Evolutionary conservation across 2,329 filamentous ascomycete genomes (phyloP), one percentile per base, ranked within the genome.

Genomic region (Fusarium clavum): DNA sequence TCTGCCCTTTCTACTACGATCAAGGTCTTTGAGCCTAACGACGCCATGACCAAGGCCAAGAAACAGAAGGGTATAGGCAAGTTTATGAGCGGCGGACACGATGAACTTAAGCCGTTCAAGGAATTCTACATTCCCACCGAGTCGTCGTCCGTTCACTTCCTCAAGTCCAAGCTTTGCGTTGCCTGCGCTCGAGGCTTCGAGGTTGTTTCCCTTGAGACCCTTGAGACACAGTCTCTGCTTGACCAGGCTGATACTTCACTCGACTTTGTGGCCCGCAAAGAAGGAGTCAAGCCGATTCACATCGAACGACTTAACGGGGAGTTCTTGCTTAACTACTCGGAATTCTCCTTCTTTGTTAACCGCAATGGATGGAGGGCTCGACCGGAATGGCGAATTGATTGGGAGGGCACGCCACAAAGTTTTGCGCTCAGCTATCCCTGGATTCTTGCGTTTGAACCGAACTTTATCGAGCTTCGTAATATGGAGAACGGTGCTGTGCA

Each of bases 341-440:
- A 99, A 79, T 99, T 98, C 81, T 97, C 94, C 14, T 99, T 99
- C 88, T 99, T 98, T 77, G 96, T 99, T 78, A 98, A 99, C 81
- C 90, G 96, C 76, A 98, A 99, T 79, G 96, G 96, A 40, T 99
- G 96, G 96, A 90, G 96, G 69, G 95, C 95, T 57, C 88, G 94
- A 76, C 94, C 94, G 8, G 96, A 99, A 80, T 99, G 96, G 96
- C 91, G 92, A 75, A 97, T 99, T 77, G 92, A 95, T 70, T 99
- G 96, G 96, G 96, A 99, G 83, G 96, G 96, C 60, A 93, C 90
- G 46, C 96, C 96, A 43, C 92, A 94, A 75, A 91, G 91, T 61
- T 99, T 99, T 80, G 96, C 96, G 2, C 90, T 98, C 57, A 97
- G 94, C 72, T 97, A 97, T 77, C 96, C 96, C 49, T 99, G 97